A percentile compares a stretch with the other conserved stretches of the same genome.
Conservation (phyloP, 1,284 basidiomycete species). For the Retiboletus flavoniger region DNA sequence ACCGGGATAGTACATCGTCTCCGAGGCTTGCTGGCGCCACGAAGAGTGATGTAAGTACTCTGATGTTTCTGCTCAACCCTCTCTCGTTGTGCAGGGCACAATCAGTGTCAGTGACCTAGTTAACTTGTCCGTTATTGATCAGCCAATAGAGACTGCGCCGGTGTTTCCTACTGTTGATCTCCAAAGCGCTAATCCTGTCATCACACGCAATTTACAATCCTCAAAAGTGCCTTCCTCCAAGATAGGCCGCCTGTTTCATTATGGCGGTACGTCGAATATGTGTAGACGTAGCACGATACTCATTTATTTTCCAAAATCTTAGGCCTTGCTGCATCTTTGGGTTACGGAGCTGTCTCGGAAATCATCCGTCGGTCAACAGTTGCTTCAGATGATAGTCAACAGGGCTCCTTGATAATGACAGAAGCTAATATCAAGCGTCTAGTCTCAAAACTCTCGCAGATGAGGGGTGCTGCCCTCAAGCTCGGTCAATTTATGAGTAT, state of each 20-base stretch:
- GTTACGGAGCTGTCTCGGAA: constrained; percentile 70
- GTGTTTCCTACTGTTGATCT: neutral
- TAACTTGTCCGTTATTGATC: constrained; percentile 1
- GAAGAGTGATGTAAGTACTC: constrained; percentile 11
- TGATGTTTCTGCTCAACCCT: neutral
- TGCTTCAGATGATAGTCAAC: constrained; percentile 32
- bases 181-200: constrained; percentile 5
- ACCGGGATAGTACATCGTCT: neutral
- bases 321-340: constrained; percentile 73
- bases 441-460: constrained; percentile 88
- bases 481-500: constrained; percentile 98
- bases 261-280: constrained; percentile 64
- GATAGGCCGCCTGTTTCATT: constrained; percentile 86
- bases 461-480: constrained; percentile 97
- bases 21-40: neutral
- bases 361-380: constrained; percentile 47
- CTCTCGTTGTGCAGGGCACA: neutral
- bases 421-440: constrained; percentile 89
- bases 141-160: constrained; percentile 8
- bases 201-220: constrained; percentile 57
- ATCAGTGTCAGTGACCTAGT: neutral
- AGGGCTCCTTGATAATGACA: constrained; percentile 73
- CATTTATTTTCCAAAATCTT: neutral
- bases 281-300: neutral
- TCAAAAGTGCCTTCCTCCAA: constrained; percentile 87